Conservation (phyloP, 2,329 filamentous ascomycete species). For the Kalmusia sp. region DNA sequence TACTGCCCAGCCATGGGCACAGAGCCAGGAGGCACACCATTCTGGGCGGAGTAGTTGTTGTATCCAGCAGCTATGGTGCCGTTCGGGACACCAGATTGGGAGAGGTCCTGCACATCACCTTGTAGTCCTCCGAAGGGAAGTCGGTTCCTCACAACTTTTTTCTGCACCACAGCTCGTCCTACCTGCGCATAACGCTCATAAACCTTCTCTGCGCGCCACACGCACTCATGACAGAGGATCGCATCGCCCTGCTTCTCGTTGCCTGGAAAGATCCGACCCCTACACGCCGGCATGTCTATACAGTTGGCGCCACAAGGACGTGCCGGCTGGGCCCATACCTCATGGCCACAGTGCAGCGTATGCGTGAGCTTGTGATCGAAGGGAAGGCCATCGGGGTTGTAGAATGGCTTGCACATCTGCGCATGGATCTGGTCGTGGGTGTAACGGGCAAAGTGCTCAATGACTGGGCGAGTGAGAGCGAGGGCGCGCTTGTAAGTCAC, state of each 20-base stretch:
- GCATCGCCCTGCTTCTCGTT: conserved; percentile 11
- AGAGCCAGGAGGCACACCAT: too few relatives aligned
- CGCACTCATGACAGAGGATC: conserved; percentile 22
- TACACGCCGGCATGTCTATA: neutral
- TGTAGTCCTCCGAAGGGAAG: neutral
- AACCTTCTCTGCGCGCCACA: conserved; percentile 17
- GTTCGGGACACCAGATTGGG: too few relatives aligned
- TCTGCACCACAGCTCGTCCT: neutral
- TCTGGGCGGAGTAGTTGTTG: too few relatives aligned
- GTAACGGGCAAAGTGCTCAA: conserved; percentile 6
- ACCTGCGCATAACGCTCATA: conserved; percentile 12
- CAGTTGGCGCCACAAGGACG: conserved; percentile 23
- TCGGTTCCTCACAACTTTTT: neutral
- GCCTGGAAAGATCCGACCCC: neutral
- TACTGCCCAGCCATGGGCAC: too few relatives aligned
- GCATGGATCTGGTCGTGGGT: neutral
- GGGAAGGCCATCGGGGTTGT: neutral
- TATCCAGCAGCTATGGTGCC: neutral
- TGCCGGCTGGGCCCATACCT: conserved; percentile 10
- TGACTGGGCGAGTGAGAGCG: conserved; percentile 13
- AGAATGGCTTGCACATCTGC: conserved; percentile 10
- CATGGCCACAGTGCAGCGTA: conserved; percentile 20
- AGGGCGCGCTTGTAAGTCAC: conserved; percentile 12
- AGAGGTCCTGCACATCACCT: too few relatives aligned
- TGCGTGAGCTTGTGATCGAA: conserved; percentile 12